Percentiles rank a stretch among this genome's conserved stretches.
These are phyloP conservation scores for Pleurotus salmoneostramineus DNA, from an alignment of 768 basidiomycete genomes.

Conservation along the genomic window DNA sequence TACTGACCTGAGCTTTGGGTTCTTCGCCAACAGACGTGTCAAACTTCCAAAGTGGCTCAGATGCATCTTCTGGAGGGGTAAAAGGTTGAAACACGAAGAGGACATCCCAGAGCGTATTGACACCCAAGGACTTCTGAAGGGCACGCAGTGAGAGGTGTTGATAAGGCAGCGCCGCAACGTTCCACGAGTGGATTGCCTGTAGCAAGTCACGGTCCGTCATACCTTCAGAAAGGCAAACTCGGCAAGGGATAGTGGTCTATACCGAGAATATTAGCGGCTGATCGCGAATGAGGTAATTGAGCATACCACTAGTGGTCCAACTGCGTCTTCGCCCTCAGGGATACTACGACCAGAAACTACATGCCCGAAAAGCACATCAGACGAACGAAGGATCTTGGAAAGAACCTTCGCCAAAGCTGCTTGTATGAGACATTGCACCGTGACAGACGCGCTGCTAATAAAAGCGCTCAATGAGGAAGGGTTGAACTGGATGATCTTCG, in stretches of 20 bases:
- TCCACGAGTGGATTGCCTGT: slow-evolving; percentile 29
- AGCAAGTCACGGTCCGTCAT: slow-evolving; percentile 29
- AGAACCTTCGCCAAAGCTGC: not conserved
- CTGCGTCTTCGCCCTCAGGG: slow-evolving; percentile 35
- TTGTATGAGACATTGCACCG: slow-evolving; percentile 30
- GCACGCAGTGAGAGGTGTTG: slow-evolving; percentile 43
- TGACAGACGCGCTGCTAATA: slow-evolving; percentile 20
- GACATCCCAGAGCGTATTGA: slow-evolving; percentile 33
- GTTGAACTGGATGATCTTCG: slow-evolving; percentile 13
- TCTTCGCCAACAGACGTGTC: slow-evolving; percentile 12
- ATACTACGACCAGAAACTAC: slow-evolving; percentile 40
- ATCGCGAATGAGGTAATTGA: not conserved
- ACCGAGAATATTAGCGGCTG: not conserved
- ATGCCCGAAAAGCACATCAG: slow-evolving; percentile 43
- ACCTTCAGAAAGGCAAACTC: slow-evolving; percentile 24
- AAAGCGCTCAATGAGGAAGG: slow-evolving; percentile 10
- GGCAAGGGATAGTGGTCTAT: slow-evolving; percentile 44
- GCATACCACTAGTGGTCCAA: slow-evolving; percentile 44
- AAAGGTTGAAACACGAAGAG: slow-evolving; percentile 41
- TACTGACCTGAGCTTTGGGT: slow-evolving; percentile 23
- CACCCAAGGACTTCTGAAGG: slow-evolving; percentile 29
- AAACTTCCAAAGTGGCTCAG: slow-evolving; percentile 25
- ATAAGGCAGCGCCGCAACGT: slow-evolving; percentile 35
- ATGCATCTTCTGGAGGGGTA: slow-evolving; percentile 11
- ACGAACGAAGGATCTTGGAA: slow-evolving; percentile 21